Conservation (phyloP, 306 rosid species). For the Lathyrus oleraceus region DNA sequence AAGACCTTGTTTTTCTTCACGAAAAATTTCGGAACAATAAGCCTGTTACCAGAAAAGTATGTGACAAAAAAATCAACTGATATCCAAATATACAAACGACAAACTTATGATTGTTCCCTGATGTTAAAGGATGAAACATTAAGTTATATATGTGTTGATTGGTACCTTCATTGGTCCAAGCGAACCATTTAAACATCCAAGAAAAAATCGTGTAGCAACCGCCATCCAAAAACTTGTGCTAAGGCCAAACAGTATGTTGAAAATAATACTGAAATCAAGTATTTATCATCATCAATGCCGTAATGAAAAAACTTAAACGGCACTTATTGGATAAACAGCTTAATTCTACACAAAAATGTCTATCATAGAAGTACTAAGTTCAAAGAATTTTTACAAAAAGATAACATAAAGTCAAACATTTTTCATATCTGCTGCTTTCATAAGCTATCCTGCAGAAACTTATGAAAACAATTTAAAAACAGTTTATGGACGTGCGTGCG, state of each 20-base stretch:
- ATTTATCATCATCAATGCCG: neutral
- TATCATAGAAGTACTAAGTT: neutral
- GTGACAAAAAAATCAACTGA: neutral
- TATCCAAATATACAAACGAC: neutral
- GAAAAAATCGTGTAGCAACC: slow-evolving; percentile 63
- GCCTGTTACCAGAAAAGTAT: slow-evolving; percentile 53
- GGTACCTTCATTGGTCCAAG: slow-evolving; percentile 88
- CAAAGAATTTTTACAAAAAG: no score
- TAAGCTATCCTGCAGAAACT: no score
- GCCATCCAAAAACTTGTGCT: slow-evolving; percentile 97
- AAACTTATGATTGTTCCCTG: neutral
- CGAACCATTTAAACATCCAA: slow-evolving; percentile 81
- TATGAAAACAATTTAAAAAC: no score
- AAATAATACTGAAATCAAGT: slow-evolving; percentile 57
- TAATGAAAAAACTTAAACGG: neutral
- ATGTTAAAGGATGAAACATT: neutral
- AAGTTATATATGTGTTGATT: neutral
- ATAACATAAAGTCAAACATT: no score
- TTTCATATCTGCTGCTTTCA: no score
- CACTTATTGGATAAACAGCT: neutral
- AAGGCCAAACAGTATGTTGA: slow-evolving; percentile 85
- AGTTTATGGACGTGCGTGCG: no score
- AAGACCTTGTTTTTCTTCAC: slow-evolving; percentile 73
- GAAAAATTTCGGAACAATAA: slow-evolving; percentile 63
- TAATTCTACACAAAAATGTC: neutral